Percentiles rank a stretch among this genome's conserved stretches.
Conservation (phyloP, 495 filamentous ascomycete genomes). For the Neurospora discreta region DNA sequence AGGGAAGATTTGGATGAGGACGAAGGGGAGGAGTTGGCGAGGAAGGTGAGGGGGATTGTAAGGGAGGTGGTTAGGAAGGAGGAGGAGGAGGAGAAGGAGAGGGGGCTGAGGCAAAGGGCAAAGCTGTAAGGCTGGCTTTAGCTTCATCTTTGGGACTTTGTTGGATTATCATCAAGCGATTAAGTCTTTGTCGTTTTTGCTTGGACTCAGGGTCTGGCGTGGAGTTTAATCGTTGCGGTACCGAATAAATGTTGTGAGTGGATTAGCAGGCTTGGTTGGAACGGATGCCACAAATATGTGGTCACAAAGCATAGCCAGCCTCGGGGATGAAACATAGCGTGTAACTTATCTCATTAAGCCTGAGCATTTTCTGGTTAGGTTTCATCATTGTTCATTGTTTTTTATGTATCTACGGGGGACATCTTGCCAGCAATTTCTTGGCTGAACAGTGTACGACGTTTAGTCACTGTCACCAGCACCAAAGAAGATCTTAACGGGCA, state of each 20-base stretch:
- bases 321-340: no score
- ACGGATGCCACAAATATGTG: neutral
- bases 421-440: no score
- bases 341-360: no score
- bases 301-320: neutral
- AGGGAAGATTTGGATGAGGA: constrained; percentile 81
- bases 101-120: constrained; percentile 22
- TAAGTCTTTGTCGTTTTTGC: neutral
- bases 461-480: constrained; percentile 63
- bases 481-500: constrained; percentile 76
- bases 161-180: no score
- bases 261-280: neutral
- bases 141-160: no score
- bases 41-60: constrained; percentile 49
- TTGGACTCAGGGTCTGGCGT: no score
- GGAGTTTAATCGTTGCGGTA: neutral
- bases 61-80: constrained; percentile 40
- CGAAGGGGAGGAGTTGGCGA: constrained; percentile 55
- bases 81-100: constrained; percentile 27
- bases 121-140: constrained; percentile 24
- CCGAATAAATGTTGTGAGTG: neutral
- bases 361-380: neutral
- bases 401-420: neutral
- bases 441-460: neutral
- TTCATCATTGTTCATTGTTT: neutral